These are phyloP conservation scores for Verticillium dahliae DNA, from an alignment of 2,329 filamentous ascomycete species.

Conservation along the genomic window DNA sequence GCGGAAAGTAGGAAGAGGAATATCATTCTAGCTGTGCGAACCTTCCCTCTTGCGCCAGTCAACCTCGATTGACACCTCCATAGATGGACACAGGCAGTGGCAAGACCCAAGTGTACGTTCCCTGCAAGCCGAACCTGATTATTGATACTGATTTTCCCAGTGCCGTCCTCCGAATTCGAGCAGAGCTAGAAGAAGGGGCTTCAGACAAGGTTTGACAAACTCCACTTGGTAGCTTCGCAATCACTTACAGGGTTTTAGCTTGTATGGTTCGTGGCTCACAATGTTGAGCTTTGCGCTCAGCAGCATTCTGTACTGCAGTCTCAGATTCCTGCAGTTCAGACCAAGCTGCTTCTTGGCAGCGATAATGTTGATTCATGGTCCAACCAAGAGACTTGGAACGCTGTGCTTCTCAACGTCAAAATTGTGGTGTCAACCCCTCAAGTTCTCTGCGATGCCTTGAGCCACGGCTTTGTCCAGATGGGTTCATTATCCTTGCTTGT, in stretches of 20 bases:
- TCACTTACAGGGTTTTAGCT: conserved; percentile 30
- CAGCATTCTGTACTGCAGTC: conserved; percentile 54
- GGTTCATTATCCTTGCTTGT: conserved; percentile 60
- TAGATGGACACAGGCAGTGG: conserved; percentile 78
- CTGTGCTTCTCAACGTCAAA: conserved; percentile 54
- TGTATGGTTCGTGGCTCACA: conserved; percentile 71
- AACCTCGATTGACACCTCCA: background rate
- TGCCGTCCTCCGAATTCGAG: conserved; percentile 60
- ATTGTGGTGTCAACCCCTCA: conserved; percentile 76
- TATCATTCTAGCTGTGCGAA: conserved; percentile 61
- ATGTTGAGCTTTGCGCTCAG: conserved; percentile 59
- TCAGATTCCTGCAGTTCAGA: conserved; percentile 53
- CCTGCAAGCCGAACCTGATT: background rate
- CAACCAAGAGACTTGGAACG: conserved; percentile 59
- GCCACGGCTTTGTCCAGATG: conserved; percentile 67
- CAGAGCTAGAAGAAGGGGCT: conserved; percentile 50
- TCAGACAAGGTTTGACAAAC: conserved; percentile 38
- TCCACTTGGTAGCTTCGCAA: background rate
- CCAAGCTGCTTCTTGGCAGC: conserved; percentile 58
- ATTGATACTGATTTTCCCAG: conserved; percentile 26
- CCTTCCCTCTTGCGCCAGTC: background rate
- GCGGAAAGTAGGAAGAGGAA: conserved; percentile 62
- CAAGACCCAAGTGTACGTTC: conserved; percentile 67
- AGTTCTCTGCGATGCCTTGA: conserved; percentile 66
- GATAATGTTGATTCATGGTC: conserved; percentile 72